These are phyloP conservation scores for Mycotypha africana DNA, from an alignment of 371 early-diverging fungal species.

Conservation along the genomic window DNA sequence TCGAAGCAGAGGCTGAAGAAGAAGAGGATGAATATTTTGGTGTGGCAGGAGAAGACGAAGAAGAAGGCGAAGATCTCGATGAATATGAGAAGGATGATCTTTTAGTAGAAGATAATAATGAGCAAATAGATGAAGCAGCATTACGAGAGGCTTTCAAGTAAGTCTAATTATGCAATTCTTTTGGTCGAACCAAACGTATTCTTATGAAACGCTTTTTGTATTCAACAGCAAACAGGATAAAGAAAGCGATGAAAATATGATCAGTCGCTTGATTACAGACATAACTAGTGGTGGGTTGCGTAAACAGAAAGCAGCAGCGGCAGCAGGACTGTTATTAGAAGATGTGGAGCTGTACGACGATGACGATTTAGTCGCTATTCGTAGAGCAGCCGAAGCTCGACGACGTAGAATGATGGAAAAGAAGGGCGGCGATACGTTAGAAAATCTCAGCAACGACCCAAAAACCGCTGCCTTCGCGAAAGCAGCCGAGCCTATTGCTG, in stretches of 20 bases:
- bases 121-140: slow-evolving; percentile 29
- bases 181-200: background rate
- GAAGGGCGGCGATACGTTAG: slow-evolving; percentile 23
- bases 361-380: slow-evolving; percentile 31
- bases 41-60: slow-evolving; percentile 31
- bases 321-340: slow-evolving; percentile 32
- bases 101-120: slow-evolving; percentile 35
- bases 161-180: background rate
- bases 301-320: slow-evolving; percentile 31
- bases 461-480: slow-evolving; percentile 46
- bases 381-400: slow-evolving; percentile 27
- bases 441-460: slow-evolving; percentile 29
- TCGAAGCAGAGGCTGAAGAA: slow-evolving; percentile 47
- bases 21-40: slow-evolving; percentile 47
- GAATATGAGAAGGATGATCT: slow-evolving; percentile 40
- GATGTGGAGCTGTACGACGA: slow-evolving; percentile 37
- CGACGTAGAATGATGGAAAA: slow-evolving; percentile 25
- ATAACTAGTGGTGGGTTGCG: slow-evolving; percentile 40
- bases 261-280: slow-evolving; percentile 36
- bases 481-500: slow-evolving; percentile 26
- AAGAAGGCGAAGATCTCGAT: slow-evolving; percentile 31
- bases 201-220: no score
- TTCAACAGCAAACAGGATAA: slow-evolving; percentile 23
- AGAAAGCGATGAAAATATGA: slow-evolving; percentile 36
- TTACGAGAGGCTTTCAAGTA: slow-evolving; percentile 32